A percentile compares a stretch with the other conserved stretches of the same genome.
Evolutionary conservation across 2,329 filamentous ascomycete species (phyloP).

Genomic region (Diaporthe batatas): DNA sequence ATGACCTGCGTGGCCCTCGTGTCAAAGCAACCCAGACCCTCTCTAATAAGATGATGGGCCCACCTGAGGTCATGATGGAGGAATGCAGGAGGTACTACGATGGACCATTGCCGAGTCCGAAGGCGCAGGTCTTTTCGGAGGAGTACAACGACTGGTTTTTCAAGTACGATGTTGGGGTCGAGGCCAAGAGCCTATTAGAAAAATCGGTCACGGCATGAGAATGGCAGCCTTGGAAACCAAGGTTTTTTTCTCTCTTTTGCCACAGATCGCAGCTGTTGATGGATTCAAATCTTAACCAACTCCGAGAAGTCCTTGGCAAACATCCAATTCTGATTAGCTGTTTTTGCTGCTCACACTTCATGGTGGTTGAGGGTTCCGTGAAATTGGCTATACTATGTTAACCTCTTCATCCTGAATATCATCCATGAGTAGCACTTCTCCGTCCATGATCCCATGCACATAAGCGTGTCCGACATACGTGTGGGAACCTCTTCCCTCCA

Average conservation of each 20-base stretch:
- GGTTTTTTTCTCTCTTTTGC: too few species aligned
- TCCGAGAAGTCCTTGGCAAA: too few species aligned
- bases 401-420: not conserved
- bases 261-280: too few species aligned
- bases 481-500: not conserved
- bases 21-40: slow-evolving; percentile 18
- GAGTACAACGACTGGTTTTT: slow-evolving; percentile 27
- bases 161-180: slow-evolving; percentile 2
- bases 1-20: slow-evolving; percentile 17
- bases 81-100: slow-evolving; percentile 22
- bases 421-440: not conserved
- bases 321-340: too few species aligned
- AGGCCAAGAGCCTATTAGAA: slow-evolving; percentile 4
- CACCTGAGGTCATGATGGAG: slow-evolving; percentile 15
- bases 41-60: slow-evolving; percentile 25
- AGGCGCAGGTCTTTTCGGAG: slow-evolving; percentile 22
- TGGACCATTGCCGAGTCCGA: slow-evolving; percentile 10
- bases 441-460: not conserved
- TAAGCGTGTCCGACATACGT: not conserved
- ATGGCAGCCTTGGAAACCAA: too few species aligned
- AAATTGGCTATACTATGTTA: not conserved
- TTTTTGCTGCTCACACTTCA: too few species aligned
- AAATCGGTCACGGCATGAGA: not conserved
- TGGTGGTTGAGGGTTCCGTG: too few species aligned
- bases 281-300: too few species aligned